phyloP scores from a whole-genome alignment of 106 monocot genomes.

The Phalaenopsis equestris region DNA sequence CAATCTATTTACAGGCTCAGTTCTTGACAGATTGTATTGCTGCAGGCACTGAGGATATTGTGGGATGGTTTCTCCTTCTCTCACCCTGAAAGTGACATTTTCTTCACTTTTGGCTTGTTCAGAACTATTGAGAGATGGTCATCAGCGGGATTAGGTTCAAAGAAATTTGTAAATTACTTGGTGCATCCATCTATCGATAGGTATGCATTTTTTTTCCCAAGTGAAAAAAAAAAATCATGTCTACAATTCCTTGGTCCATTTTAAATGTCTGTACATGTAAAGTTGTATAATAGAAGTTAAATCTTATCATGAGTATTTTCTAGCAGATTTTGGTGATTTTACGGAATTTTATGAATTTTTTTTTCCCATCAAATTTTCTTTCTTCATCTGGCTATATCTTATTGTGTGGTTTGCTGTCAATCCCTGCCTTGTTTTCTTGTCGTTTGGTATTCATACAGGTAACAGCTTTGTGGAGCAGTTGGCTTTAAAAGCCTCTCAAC shows the following conservation, averaged over 20 bases:
- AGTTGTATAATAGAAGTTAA: conserved; percentile 1
- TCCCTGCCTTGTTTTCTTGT: neutral
- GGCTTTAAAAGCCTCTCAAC: too few relatives aligned
- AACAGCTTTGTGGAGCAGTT: too few relatives aligned
- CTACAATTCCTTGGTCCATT: neutral
- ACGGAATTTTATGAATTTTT: neutral
- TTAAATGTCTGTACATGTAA: neutral
- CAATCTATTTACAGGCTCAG: neutral
- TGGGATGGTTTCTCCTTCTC: neutral
- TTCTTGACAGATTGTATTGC: neutral
- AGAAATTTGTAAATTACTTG: conserved; percentile 5
- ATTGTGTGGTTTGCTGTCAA: neutral
- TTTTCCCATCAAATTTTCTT: neutral
- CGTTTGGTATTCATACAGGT: neutral
- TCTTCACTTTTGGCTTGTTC: neutral
- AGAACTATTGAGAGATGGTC: neutral
- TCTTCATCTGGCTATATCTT: too few relatives aligned
- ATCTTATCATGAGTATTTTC: neutral
- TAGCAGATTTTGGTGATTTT: neutral
- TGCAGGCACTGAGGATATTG: neutral
- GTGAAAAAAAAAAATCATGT: neutral
- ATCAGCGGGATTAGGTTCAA: conserved; percentile 1
- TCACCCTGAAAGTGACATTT: neutral
- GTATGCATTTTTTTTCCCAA: neutral
- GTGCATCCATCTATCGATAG: neutral